Conservation (phyloP, 73 alveolate genomes). For the Paramecium sonneborni region DNA sequence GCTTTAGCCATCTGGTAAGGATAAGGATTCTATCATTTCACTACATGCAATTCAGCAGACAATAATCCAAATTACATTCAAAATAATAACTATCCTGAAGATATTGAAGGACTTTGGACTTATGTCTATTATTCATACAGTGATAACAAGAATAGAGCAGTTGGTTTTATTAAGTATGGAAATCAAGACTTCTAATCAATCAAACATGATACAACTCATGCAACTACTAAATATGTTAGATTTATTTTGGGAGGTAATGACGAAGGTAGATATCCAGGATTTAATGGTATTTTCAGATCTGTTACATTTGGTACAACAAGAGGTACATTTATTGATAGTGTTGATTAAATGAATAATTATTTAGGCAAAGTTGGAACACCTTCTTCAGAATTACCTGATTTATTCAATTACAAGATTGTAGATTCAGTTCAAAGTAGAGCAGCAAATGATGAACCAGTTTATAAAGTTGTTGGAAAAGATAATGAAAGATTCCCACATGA, state of each 20-base stretch:
- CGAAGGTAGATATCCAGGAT: conserved; percentile 26
- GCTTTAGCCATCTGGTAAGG: conserved; percentile 36
- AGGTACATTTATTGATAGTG: conserved; percentile 18
- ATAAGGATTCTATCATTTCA: conserved; percentile 44
- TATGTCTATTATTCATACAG: conserved; percentile 18
- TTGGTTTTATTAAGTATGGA: conserved; percentile 24
- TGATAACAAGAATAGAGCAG: neutral
- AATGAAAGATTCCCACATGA: conserved; percentile 37
- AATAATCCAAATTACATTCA: neutral
- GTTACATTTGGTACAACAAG: conserved; percentile 33
- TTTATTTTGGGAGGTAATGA: conserved; percentile 35
- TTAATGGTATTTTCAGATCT: conserved; percentile 10
- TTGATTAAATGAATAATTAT: neutral
- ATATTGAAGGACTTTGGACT: conserved; percentile 54
- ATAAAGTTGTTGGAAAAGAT: conserved; percentile 41
- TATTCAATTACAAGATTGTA: neutral
- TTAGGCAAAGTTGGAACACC: conserved; percentile 40
- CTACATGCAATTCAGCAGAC: neutral
- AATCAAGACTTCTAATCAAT: neutral
- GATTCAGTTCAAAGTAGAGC: neutral
- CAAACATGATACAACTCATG: neutral
- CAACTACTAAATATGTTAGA: neutral
- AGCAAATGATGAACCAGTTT: conserved; percentile 24
- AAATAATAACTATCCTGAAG: conserved; percentile 29
- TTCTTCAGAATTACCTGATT: neutral